phyloP scores from a whole-genome alignment of 345 rosid genomes.

The Eucalyptus microcorys region DNA sequence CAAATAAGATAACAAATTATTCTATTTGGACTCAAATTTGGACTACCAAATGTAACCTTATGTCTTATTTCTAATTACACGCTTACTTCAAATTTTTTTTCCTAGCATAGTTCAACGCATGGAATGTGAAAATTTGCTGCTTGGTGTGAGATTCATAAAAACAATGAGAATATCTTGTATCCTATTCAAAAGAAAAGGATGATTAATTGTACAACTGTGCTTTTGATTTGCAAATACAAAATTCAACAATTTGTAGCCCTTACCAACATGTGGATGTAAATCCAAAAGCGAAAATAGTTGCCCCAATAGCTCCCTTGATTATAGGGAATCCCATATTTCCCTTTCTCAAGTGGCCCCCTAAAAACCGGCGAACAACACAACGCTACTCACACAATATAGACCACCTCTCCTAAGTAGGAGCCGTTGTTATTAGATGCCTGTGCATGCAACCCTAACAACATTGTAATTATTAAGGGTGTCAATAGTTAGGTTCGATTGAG shows the following conservation, averaged over 20 bases:
- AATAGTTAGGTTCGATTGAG: too few species aligned
- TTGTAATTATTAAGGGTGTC: not conserved
- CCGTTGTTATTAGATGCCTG: not conserved
- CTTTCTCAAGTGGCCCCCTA: conserved; percentile 33
- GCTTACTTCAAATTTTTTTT: not conserved
- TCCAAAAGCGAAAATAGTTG: conserved; percentile 6
- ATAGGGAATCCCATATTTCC: conserved; percentile 50
- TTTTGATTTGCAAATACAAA: not conserved
- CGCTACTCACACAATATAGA: conserved; percentile 18
- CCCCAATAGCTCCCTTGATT: conserved; percentile 20
- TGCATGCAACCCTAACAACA: not conserved
- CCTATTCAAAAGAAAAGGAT: not conserved
- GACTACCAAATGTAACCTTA: not conserved
- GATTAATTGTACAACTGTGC: not conserved
- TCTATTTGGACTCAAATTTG: not conserved
- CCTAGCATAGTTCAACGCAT: not conserved
- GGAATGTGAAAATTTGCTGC: not conserved
- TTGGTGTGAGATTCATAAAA: not conserved
- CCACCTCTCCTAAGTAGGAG: conserved; percentile 14
- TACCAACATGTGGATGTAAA: not conserved
- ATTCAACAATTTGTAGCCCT: not conserved
- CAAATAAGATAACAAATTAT: too few species aligned
- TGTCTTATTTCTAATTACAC: too few species aligned
- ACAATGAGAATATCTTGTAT: not conserved
- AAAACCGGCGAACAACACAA: conserved; percentile 29